Percentiles rank a stretch among this genome's conserved stretches.
These are phyloP conservation scores for Grammothele lineata DNA, from an alignment of 768 basidiomycete genomes.

Conservation along the genomic window DNA sequence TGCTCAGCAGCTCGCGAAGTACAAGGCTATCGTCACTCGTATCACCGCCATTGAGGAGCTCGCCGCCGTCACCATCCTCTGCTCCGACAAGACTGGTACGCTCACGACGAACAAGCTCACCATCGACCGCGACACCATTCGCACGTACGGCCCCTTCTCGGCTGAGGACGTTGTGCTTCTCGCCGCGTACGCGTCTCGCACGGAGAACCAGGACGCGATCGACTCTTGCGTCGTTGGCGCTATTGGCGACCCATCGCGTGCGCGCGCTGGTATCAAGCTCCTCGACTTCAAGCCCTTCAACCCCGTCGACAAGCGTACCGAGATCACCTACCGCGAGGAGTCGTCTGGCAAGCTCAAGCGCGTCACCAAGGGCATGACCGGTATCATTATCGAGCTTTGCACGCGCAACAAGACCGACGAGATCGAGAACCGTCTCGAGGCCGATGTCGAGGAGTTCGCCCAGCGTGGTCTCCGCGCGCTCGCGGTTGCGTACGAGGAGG, in stretches of 20 bases:
- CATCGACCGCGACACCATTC: slow-evolving; percentile 89
- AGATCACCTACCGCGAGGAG: slow-evolving; percentile 96
- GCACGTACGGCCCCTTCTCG: slow-evolving; percentile 85
- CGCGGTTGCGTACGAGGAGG: slow-evolving; percentile 90
- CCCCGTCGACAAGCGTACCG: slow-evolving; percentile 98
- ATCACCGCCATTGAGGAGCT: slow-evolving; percentile 99
- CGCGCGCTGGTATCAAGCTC: slow-evolving; percentile 91
- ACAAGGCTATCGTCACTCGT: slow-evolving; percentile 99
- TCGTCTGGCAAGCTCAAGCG: slow-evolving; percentile 95
- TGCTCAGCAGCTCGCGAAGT: slow-evolving; percentile 97
- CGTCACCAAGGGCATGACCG: slow-evolving; percentile 99
- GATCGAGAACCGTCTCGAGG: slow-evolving; percentile 80
- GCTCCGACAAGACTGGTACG: slow-evolving; percentile 98
- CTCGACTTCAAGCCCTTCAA: slow-evolving; percentile 99
- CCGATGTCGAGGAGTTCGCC: slow-evolving; percentile 94
- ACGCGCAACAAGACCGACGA: slow-evolving; percentile 95
- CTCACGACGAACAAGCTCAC: slow-evolving; percentile 99
- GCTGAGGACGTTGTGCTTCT: slow-evolving; percentile 90
- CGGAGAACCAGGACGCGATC: slow-evolving; percentile 99
- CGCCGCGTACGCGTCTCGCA: slow-evolving; percentile 94
- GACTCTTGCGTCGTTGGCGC: slow-evolving; percentile 83
- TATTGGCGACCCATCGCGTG: slow-evolving; percentile 64
- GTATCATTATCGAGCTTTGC: slow-evolving; percentile 97
- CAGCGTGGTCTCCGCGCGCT: slow-evolving; percentile 93
- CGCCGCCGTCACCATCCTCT: slow-evolving; percentile 96